phyloP scores from a whole-genome alignment of 495 filamentous ascomycete genomes.

The Xylona heveae region DNA sequence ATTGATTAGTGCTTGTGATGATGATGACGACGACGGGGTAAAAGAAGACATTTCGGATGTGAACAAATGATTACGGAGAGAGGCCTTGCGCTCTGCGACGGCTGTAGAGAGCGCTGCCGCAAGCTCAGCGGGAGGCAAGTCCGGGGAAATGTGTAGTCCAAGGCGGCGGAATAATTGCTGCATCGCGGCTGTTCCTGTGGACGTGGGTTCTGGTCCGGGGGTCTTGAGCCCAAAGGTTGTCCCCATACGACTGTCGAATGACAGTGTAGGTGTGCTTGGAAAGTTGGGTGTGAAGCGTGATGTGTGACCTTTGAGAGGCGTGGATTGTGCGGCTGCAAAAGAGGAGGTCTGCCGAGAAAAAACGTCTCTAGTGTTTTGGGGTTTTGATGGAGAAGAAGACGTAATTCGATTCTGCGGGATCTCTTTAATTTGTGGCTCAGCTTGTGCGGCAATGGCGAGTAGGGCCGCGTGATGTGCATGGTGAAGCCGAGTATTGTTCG shows the following conservation, averaged over 20 bases:
- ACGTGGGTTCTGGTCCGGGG: too few relatives aligned
- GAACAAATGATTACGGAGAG: not conserved
- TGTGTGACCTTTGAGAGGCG: conserved; percentile 1
- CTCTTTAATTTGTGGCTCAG: not conserved
- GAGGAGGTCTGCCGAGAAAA: not conserved
- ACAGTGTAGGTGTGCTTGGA: too few relatives aligned
- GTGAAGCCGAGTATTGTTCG: not conserved
- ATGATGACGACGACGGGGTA: not conserved
- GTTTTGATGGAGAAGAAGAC: not conserved
- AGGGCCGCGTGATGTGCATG: not conserved
- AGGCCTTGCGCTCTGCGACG: not conserved
- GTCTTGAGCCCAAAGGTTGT: too few relatives aligned
- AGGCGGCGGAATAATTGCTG: too few relatives aligned
- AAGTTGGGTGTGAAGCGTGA: too few relatives aligned
- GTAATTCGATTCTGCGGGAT: not conserved
- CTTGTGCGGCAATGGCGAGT: not conserved
- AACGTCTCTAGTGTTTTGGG: too few relatives aligned
- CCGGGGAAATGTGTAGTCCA: too few relatives aligned
- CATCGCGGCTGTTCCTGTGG: too few relatives aligned
- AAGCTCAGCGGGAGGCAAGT: too few relatives aligned
- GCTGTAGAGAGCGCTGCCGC: not conserved
- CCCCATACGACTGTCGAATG: too few relatives aligned
- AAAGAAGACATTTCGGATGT: not conserved
- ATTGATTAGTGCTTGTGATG: not conserved
- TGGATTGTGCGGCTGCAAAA: not conserved